Conservation (phyloP, 2,329 filamentous ascomycete species). For the Chaetomiaceae sp. region DNA sequence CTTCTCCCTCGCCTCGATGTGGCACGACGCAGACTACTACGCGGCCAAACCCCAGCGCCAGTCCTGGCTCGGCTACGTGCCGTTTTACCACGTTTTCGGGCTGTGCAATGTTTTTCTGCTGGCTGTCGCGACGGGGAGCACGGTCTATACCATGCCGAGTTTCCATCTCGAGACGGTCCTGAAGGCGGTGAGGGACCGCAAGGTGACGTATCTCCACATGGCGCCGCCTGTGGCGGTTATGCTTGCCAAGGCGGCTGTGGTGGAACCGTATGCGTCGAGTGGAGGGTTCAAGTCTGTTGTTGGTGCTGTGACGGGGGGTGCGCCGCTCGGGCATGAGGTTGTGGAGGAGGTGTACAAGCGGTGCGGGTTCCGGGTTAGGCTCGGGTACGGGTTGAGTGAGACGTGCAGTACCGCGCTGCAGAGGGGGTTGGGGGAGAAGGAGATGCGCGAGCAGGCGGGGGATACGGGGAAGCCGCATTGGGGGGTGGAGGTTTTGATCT, state of each 20-base stretch:
- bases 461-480: conserved; percentile 63
- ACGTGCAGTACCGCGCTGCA: conserved; percentile 60
- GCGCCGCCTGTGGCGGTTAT: conserved; percentile 69
- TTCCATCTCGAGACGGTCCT: conserved; percentile 66
- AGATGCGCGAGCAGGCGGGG: conserved; percentile 46
- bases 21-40: conserved; percentile 47
- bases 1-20: conserved; percentile 50
- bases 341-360: conserved; percentile 57
- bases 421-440: conserved; percentile 48
- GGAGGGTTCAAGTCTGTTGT: conserved; percentile 55
- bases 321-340: conserved; percentile 54
- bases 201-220: conserved; percentile 60
- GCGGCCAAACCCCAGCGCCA: conserved; percentile 28
- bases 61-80: conserved; percentile 59
- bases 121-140: conserved; percentile 47
- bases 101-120: conserved; percentile 56
- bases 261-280: conserved; percentile 55
- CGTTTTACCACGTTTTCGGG: conserved; percentile 64
- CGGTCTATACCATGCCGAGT: conserved; percentile 64
- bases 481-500: conserved; percentile 61
- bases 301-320: conserved; percentile 55
- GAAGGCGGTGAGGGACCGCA: conserved; percentile 54
- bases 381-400: conserved; percentile 76
- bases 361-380: conserved; percentile 46
- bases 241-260: conserved; percentile 64